A percentile compares a stretch with the other conserved stretches of the same genome.
Conservation (phyloP, 2,329 filamentous ascomycete species). For the Anisogramma anomala region DNA sequence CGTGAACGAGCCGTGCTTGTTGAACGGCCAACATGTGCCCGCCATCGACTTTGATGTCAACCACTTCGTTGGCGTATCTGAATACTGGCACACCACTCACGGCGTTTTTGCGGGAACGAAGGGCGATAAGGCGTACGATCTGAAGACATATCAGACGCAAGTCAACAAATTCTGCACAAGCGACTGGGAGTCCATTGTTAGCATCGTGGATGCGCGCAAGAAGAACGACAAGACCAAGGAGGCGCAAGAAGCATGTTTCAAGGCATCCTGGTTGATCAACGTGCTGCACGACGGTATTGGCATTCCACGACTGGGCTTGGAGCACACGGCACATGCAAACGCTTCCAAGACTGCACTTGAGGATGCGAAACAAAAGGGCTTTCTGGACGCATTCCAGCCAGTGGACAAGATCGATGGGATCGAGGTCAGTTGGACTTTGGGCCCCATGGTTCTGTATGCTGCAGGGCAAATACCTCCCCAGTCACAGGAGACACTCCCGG, state of each 20-base stretch:
- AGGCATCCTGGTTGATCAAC: constrained; percentile 95
- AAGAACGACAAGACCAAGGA: constrained; percentile 67
- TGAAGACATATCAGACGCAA: constrained; percentile 74
- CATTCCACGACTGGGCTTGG: constrained; percentile 72
- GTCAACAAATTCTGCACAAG: constrained; percentile 77
- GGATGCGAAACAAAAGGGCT: constrained; percentile 60
- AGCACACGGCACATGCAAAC: constrained; percentile 50
- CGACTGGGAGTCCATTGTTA: constrained; percentile 63
- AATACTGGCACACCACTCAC: constrained; percentile 98
- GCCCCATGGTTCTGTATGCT: constrained; percentile 92
- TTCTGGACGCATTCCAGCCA: constrained; percentile 77
- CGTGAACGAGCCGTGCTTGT: constrained; percentile 68
- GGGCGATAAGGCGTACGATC: constrained; percentile 77
- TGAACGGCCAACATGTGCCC: constrained; percentile 85
- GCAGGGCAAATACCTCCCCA: constrained; percentile 70
- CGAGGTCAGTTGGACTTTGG: constrained; percentile 94
- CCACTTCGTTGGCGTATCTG: constrained; percentile 93
- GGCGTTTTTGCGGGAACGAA: constrained; percentile 67
- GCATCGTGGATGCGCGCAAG: constrained; percentile 53
- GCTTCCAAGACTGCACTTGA: constrained; percentile 59
- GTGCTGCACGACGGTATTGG: constrained; percentile 93
- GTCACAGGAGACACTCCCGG: constrained; percentile 52
- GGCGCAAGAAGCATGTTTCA: constrained; percentile 87
- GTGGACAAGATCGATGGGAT: constrained; percentile 84
- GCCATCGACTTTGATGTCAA: constrained; percentile 96